Base-by-base conservation (phyloP, 225 moss, liverwort and hornwort species). In the Polytrichum commune region DNA sequence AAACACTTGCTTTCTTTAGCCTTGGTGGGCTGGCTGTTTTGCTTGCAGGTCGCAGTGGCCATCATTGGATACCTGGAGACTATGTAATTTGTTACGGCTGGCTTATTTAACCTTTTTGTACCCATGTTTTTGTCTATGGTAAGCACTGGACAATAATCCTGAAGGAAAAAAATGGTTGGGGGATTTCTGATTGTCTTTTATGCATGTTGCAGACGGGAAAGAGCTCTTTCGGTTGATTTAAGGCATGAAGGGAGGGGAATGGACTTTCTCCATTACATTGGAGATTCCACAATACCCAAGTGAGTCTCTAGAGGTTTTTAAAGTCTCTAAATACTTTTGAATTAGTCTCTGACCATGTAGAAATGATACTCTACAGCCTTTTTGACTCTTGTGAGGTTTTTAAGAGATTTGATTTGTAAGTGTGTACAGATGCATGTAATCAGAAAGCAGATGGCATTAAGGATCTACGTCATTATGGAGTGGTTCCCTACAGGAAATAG, bases 181-280 rank as follows among this genome's bases (percentile, higher is more conserved):
- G 16, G 13, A 3, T 46, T 46, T 46, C 46, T 46, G 13, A 46
- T 46, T 46, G 46, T 16, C 46, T 9, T 46, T 19, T 30, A 20
- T 64, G 27, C 19, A 28, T 85, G 23, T 72, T 84, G 86, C 92
- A 94, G 96, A 78, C 92, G 89, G 67, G 96, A 92, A 75, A 90
- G 93, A 72, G 92, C 96, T 66, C 74, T 94, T 64, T 97, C 94
- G 19, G 86, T 97, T 80, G 96, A 97, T 73, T 77, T 91, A 77
- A 88, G 92, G 75, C 86, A 89, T 77, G 96, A 97, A 69, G 86
- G 87, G 33, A 82, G 88, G 64, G 90, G 86, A 69, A 74, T 85
- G 79, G 96, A 97, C 74, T 88, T 92, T 29, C 86, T 97, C 72
- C 82, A 84, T 27, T 83, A 89, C 70, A 82, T 88, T 79, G 82